These are phyloP conservation scores for Discostella pseudostelligera DNA, from an alignment of 108 stramenopile genomes.

Conservation along the genomic window DNA sequence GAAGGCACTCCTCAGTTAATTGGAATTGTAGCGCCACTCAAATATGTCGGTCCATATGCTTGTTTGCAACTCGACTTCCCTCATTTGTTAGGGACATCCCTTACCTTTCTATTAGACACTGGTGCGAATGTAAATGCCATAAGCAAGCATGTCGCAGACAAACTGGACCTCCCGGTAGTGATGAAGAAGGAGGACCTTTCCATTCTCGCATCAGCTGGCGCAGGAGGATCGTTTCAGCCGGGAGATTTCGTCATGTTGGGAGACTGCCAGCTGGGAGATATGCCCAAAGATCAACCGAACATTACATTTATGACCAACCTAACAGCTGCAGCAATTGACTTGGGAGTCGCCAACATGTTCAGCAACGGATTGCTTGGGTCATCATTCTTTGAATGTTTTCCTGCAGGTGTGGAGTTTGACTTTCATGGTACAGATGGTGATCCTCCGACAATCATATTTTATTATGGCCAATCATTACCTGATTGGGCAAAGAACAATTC, in stretches of 20 bases:
- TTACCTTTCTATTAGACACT: constrained; percentile 28
- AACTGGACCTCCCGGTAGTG: constrained; percentile 6
- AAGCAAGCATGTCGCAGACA: background rate
- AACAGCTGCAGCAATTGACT: constrained; percentile 15
- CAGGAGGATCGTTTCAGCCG: constrained; percentile 20
- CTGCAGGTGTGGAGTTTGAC: constrained; percentile 36
- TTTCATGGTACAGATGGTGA: constrained; percentile 26
- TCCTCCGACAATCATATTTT: constrained; percentile 29
- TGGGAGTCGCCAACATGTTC: constrained; percentile 8
- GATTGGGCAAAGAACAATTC: constrained; percentile 16
- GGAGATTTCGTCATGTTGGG: constrained; percentile 29
- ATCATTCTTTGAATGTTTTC: constrained; percentile 23
- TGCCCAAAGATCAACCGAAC: constrained; percentile 8
- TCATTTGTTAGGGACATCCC: constrained; percentile 5
- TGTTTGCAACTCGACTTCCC: constrained; percentile 22
- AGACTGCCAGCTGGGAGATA: constrained; percentile 12
- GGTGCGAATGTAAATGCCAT: constrained; percentile 36
- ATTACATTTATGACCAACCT: constrained; percentile 26
- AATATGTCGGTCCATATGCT: constrained; percentile 23
- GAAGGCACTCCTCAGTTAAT: background rate
- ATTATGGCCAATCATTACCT: constrained; percentile 16
- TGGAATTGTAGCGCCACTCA: constrained; percentile 28
- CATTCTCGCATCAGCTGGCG: constrained; percentile 22
- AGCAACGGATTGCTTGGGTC: constrained; percentile 17
- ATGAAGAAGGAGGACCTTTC: constrained; percentile 14